Evolutionary conservation across 345 rosid species (phyloP), one percentile per base, ranked within the genome.

Genomic region (Triadica sebifera): DNA sequence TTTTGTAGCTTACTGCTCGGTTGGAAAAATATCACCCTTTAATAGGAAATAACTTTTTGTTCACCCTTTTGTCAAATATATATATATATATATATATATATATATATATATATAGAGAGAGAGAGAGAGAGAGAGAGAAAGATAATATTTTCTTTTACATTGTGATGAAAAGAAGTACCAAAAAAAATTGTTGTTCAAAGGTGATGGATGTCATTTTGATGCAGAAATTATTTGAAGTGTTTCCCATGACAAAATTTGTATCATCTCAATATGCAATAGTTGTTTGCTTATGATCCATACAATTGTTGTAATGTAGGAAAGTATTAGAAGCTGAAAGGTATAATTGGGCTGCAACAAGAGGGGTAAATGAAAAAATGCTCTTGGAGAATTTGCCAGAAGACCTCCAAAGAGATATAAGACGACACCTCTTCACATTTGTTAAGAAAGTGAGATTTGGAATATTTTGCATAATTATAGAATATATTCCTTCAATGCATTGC

Each of bases 261-360:
- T 24, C 12, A 16, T 58, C 19, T 5, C 34, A 51, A 17, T 24
- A 39, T 67, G 68, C 38, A 22, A 19, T 46, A 65, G 12, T 37
- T 34, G 12, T 51, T 45, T 41, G 37, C n/a, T 56, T 8, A 20
- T 71, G 70, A 73, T 3, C 4, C 16, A 22, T 77, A 53, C 3
- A 70, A 53, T 67, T 84, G 37, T 25, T 71, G 22, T 74, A 37
- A 61, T 75, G 20, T 68, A 94, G 97, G 89, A 89, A 81, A 84
- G 97, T 94, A 45, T 77, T 82, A 70, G 87, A 86, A 78, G 94
- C 98, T 76, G 98, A 94, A 84, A 81, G 92, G 61, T 92, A 87
- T 61, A 80, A 81, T 77, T 94, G 97, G 97, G 91, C 96, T 72
- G 92, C 95, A 29, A 92, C 96, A 5, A 88, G 97, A 87, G 98